These are phyloP conservation scores for Acmispon strigosus DNA, from an alignment of 306 rosid genomes.

Conservation along the genomic window DNA sequence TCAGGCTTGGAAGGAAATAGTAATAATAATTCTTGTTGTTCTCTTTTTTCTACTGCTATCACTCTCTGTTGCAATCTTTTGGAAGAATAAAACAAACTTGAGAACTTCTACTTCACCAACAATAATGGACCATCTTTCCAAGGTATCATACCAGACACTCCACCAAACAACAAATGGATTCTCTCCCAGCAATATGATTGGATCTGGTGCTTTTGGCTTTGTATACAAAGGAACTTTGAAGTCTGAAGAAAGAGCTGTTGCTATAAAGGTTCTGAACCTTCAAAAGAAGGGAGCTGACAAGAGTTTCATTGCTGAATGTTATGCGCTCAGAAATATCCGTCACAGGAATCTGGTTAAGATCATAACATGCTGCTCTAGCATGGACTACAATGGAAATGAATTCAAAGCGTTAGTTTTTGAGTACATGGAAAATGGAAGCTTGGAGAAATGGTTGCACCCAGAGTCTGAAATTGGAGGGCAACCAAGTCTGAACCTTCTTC, in stretches of 20 bases:
- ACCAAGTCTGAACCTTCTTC: constrained; percentile 1
- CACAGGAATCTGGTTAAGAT: constrained; percentile 21
- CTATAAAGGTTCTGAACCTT: constrained; percentile 20
- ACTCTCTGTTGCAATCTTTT: neutral
- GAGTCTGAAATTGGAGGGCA: neutral
- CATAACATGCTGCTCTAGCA: constrained; percentile 20
- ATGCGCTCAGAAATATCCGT: constrained; percentile 16
- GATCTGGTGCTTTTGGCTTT: constrained; percentile 21
- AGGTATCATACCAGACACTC: constrained; percentile 15
- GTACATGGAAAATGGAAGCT: constrained; percentile 23
- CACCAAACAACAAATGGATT: constrained; percentile 21
- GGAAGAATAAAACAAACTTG: neutral
- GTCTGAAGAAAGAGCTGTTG: neutral
- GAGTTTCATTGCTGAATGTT: constrained; percentile 24
- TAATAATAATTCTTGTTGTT: neutral
- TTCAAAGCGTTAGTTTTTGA: constrained; percentile 22
- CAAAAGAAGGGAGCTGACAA: constrained; percentile 14
- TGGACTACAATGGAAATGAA: constrained; percentile 13
- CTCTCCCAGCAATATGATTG: constrained; percentile 21
- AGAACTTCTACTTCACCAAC: neutral
- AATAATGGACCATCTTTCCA: neutral
- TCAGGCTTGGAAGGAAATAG: constrained; percentile 13
- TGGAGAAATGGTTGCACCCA: constrained; percentile 6
- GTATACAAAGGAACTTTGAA: constrained; percentile 8
- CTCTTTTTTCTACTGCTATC: neutral